phyloP scores from a whole-genome alignment of 805 yeast species.

The Isabelozyma heimii region DNA sequence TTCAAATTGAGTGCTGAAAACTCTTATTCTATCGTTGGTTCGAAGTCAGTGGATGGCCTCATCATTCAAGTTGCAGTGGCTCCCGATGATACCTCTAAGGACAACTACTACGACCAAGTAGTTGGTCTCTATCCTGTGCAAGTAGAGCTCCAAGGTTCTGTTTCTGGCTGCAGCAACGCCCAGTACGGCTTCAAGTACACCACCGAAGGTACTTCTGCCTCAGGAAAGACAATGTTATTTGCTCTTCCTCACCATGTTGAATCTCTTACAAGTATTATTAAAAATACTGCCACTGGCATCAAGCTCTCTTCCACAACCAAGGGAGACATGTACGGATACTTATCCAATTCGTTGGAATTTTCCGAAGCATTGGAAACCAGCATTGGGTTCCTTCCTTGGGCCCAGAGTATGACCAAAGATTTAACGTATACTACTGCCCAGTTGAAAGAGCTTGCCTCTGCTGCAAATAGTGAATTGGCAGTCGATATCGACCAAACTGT shows the following conservation, averaged over 20 bases:
- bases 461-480: slow-evolving; percentile 45
- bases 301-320: slow-evolving; percentile 46
- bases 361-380: slow-evolving; percentile 37
- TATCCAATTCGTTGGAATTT: slow-evolving; percentile 37
- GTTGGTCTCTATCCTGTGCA: slow-evolving; percentile 67
- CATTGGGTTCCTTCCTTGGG: slow-evolving; percentile 47
- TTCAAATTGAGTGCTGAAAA: slow-evolving; percentile 26
- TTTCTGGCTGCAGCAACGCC: slow-evolving; percentile 43
- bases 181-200: slow-evolving; percentile 46
- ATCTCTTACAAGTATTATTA: slow-evolving; percentile 27
- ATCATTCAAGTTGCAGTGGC: slow-evolving; percentile 37
- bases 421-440: slow-evolving; percentile 44
- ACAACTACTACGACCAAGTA: slow-evolving; percentile 53
- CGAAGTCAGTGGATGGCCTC: slow-evolving; percentile 44
- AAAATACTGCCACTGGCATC: slow-evolving; percentile 38
- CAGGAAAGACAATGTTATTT: slow-evolving; percentile 46
- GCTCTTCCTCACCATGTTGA: slow-evolving; percentile 54
- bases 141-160: slow-evolving; percentile 47
- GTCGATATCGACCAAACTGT: slow-evolving; percentile 46
- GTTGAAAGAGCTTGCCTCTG: slow-evolving; percentile 40
- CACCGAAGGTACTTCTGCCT: slow-evolving; percentile 49
- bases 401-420: slow-evolving; percentile 22
- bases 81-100: slow-evolving; percentile 25
- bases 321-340: slow-evolving; percentile 48
- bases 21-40: slow-evolving; percentile 42